Percentiles rank a stretch among this genome's conserved stretches.
Conservation (phyloP, 768 basidiomycete species). For the Russula foetens region DNA sequence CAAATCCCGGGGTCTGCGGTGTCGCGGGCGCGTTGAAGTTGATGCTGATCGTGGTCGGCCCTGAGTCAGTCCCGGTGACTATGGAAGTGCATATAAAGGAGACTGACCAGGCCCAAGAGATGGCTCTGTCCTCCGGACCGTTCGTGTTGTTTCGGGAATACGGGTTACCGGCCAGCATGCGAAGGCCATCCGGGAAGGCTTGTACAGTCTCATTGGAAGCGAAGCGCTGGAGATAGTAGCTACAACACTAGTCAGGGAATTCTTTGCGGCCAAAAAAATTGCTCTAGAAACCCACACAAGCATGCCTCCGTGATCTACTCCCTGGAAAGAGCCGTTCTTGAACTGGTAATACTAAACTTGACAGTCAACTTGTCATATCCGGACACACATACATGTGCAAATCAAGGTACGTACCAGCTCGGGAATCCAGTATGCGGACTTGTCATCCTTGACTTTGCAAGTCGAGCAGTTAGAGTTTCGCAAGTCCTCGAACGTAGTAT, state of each 20-base stretch:
- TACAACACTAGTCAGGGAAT: background rate
- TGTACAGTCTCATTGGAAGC: background rate
- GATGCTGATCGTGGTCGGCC: background rate
- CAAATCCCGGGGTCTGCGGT: conserved; percentile 15
- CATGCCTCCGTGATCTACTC: conserved; percentile 7
- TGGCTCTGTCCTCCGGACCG: conserved; percentile 13
- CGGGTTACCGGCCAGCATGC: conserved; percentile 24
- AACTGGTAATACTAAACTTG: conserved; percentile 4
- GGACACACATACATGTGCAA: background rate
- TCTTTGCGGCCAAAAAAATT: background rate
- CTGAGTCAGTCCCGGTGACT: background rate
- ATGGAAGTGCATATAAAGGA: background rate
- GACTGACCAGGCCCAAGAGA: conserved; percentile 23
- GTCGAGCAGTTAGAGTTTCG: conserved; percentile 6
- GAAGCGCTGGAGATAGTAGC: conserved; percentile 17
- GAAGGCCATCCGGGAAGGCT: conserved; percentile 21
- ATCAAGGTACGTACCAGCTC: background rate
- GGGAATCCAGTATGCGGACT: conserved; percentile 13
- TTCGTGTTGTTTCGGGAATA: conserved; percentile 22
- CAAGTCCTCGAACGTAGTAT: conserved; percentile 2
- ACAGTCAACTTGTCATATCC: background rate
- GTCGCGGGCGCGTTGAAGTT: background rate
- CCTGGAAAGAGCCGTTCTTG: background rate
- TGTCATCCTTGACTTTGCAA: conserved; percentile 15
- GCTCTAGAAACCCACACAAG: background rate